A percentile compares a stretch with the other conserved stretches of the same genome.
Evolutionary conservation across 441 rosid species (phyloP).

Genomic region (Pelargonium fulgidum): DNA sequence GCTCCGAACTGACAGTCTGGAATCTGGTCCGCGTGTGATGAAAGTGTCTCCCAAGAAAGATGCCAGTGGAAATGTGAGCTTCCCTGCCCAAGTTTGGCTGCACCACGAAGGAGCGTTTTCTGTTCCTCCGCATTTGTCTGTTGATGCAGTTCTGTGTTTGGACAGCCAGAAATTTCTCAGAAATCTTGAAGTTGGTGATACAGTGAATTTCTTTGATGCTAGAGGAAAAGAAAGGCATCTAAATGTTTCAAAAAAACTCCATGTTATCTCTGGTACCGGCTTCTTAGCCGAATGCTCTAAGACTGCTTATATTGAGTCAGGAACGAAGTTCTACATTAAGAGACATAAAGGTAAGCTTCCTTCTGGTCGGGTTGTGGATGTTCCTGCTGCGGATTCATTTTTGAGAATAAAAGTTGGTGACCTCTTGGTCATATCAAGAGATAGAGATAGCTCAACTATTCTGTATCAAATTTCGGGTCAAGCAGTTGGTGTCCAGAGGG

Average conservation of each 20-base stretch:
- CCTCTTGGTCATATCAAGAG: slow-evolving; percentile 35
- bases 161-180: slow-evolving; percentile 39
- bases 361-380: slow-evolving; percentile 44
- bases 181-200: slow-evolving; percentile 43
- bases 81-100: slow-evolving; percentile 57
- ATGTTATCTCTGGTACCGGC: slow-evolving; percentile 47
- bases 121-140: slow-evolving; percentile 49
- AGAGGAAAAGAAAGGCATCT: slow-evolving; percentile 54
- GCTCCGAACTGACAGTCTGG: slow-evolving; percentile 50
- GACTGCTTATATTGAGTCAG: slow-evolving; percentile 52
- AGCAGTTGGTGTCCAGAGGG: slow-evolving; percentile 36
- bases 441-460: slow-evolving; percentile 29
- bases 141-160: slow-evolving; percentile 41
- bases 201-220: slow-evolving; percentile 42
- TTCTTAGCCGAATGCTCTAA: slow-evolving; percentile 47
- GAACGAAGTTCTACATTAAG: slow-evolving; percentile 37
- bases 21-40: slow-evolving; percentile 52
- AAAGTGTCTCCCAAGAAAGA: slow-evolving; percentile 56
- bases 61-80: slow-evolving; percentile 44
- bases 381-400: slow-evolving; percentile 46
- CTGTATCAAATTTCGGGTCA: slow-evolving; percentile 24
- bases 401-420: slow-evolving; percentile 59
- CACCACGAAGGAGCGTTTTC: slow-evolving; percentile 39
- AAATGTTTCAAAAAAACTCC: slow-evolving; percentile 36
- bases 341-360: slow-evolving; percentile 38